Evolutionary conservation across 2,329 filamentous ascomycete species (phyloP), one percentile per base, ranked within the genome.

Genomic region (Biscogniauxia sp.): DNA sequence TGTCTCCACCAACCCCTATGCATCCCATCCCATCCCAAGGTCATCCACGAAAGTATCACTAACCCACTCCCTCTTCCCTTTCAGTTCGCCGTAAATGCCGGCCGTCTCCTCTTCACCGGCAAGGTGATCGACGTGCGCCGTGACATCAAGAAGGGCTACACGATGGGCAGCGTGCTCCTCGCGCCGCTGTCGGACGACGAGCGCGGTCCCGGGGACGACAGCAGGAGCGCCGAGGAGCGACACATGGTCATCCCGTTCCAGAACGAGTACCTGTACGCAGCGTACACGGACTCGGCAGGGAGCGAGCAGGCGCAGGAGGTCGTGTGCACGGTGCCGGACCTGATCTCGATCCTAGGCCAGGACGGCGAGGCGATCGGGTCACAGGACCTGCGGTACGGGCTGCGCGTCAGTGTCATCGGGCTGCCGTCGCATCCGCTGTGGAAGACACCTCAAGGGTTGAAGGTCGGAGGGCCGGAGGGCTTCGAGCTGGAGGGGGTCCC

Each of bases 211-310:
- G 54, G 37, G 56, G 59, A 61, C 56, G 13, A 66, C 75, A 51
- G 55, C n/a, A 5, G 37, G 5, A 13, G 61, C 1, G 60, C 64
- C 1, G 62, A 69, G 23, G 71, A 79, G 68, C 57, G 83, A 0
- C 66, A 73, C 53, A 73, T 88, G 68, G 85, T 82, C 67, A 86
- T 90, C 49, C 86, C 86, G 0, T 89, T 90, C 78, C 89, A 88
- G 75, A 90, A 90, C 71, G 87, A 90, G 68, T 90, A 89, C 68
- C 86, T 90, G 50, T 82, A 82, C 13, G 87, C 82, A 0, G 70
- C 78, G 41, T 72, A 66, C 28, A 32, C 28, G 28, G 28, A 32
- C 28, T 5, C 23, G 28, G 7, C 28, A 7, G 28, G 28, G 28
- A 7, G 28, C 28, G 28, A 32, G 9, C 3, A 7, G 11, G 28